These are phyloP conservation scores for Phytophthora boehmeriae DNA, from an alignment of 352 stramenopile genomes.

Conservation along the genomic window DNA sequence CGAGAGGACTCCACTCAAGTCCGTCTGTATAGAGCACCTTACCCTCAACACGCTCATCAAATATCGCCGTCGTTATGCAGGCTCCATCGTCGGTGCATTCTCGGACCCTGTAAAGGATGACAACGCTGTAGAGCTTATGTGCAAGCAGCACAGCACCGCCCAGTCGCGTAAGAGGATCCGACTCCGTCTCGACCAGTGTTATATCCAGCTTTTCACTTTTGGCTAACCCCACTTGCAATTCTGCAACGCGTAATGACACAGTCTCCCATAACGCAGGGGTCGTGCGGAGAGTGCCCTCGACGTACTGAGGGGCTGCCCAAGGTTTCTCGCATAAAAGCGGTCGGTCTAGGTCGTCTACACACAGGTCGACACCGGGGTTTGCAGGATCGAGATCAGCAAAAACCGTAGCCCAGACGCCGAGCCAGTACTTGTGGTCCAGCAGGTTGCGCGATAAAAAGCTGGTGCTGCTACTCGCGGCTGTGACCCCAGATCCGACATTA, in stretches of 20 bases:
- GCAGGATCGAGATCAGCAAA: slow-evolving; percentile 42
- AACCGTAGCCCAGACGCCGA: slow-evolving; percentile 54
- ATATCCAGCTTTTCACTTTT: slow-evolving; percentile 45
- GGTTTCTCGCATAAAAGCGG: slow-evolving; percentile 64
- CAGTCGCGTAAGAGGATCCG: slow-evolving; percentile 52
- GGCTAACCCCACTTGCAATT: slow-evolving; percentile 33
- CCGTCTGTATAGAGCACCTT: slow-evolving; percentile 58
- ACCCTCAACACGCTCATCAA: slow-evolving; percentile 56
- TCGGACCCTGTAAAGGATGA: slow-evolving; percentile 49
- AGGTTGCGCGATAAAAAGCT: slow-evolving; percentile 60
- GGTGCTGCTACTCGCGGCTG: slow-evolving; percentile 29
- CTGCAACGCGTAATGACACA: slow-evolving; percentile 36
- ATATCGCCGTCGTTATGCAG: slow-evolving; percentile 38
- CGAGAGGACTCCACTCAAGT: slow-evolving; percentile 58
- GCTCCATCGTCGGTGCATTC: slow-evolving; percentile 23
- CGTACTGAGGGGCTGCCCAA: slow-evolving; percentile 33
- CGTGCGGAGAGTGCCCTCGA: slow-evolving; percentile 10
- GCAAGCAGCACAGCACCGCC: slow-evolving; percentile 52
- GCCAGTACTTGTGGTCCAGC: slow-evolving; percentile 64
- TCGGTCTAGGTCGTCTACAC: slow-evolving; percentile 56
- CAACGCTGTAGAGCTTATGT: slow-evolving; percentile 62
- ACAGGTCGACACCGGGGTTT: slow-evolving; percentile 54
- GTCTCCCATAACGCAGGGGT: slow-evolving; percentile 42
- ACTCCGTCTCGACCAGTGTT: slow-evolving; percentile 56
- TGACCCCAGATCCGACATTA: slow-evolving; percentile 27